A percentile compares a stretch with the other conserved stretches of the same genome.
These are phyloP conservation scores for Grosmannia serpens DNA, from an alignment of 2,329 filamentous ascomycete species.

Conservation along the genomic window DNA sequence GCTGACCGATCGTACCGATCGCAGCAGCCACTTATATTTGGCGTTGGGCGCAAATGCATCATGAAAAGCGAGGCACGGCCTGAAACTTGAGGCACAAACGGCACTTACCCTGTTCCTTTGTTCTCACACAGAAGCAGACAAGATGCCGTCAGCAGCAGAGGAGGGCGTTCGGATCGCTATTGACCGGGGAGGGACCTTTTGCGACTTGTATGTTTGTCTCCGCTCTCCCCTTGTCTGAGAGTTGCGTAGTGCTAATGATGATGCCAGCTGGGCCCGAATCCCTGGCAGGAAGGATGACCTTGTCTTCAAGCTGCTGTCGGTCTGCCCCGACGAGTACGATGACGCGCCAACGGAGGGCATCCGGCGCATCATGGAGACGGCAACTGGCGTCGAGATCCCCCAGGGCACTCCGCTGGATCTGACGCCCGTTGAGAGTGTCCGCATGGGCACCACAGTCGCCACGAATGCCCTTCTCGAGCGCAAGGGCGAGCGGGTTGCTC, in stretches of 20 bases:
- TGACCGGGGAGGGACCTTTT: neutral
- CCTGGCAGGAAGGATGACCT: slow-evolving; percentile 25
- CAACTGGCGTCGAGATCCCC: slow-evolving; percentile 40
- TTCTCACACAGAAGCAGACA: neutral
- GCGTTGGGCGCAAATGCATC: too few relatives aligned
- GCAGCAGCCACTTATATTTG: too few relatives aligned
- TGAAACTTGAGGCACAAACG: neutral
- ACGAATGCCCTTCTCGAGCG: slow-evolving; percentile 9
- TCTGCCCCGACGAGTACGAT: slow-evolving; percentile 54
- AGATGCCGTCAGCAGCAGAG: neutral
- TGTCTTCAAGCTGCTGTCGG: slow-evolving; percentile 56
- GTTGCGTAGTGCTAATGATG: neutral
- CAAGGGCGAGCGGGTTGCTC: slow-evolving; percentile 3
- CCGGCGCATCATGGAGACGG: slow-evolving; percentile 29
- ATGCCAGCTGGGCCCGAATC: neutral
- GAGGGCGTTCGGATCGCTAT: slow-evolving; percentile 2
- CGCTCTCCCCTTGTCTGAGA: neutral
- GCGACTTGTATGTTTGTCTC: neutral
- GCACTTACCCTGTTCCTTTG: neutral
- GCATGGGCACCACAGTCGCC: slow-evolving; percentile 10
- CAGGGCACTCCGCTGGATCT: slow-evolving; percentile 48
- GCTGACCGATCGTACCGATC: too few relatives aligned
- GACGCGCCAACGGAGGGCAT: slow-evolving; percentile 61
- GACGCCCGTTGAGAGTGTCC: slow-evolving; percentile 9
- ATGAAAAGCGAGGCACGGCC: neutral